Conservation (phyloP, 1,139 yeast genomes). For the Ashbya aceris region DNA sequence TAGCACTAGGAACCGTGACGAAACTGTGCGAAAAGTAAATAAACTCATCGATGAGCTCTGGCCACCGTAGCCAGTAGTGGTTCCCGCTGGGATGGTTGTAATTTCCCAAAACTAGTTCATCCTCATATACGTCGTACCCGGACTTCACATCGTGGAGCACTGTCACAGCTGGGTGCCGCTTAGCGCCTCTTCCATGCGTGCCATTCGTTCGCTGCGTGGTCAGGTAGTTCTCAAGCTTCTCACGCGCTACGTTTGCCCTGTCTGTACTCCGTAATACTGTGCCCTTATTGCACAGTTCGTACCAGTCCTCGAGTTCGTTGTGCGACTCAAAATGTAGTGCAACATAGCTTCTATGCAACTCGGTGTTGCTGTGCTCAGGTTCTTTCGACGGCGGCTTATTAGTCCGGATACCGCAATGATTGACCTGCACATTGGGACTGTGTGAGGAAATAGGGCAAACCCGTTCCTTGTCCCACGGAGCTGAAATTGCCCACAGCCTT, state of each 20-base stretch:
- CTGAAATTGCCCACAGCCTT: not conserved
- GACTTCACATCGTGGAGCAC: slow-evolving; percentile 35
- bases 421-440: not conserved
- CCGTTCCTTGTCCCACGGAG: slow-evolving; percentile 2
- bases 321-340: slow-evolving; percentile 6
- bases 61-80: slow-evolving; percentile 32
- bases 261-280: slow-evolving; percentile 2
- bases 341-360: not conserved
- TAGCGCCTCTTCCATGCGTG: not conserved
- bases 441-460: not conserved
- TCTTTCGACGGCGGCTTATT: not conserved
- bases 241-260: slow-evolving; percentile 6
- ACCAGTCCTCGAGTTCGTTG: slow-evolving; percentile 6
- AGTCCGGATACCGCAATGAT: not conserved
- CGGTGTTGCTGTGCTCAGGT: not conserved
- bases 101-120: slow-evolving; percentile 30
- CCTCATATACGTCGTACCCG: slow-evolving; percentile 31
- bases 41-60: slow-evolving; percentile 31
- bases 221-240: slow-evolving; percentile 4
- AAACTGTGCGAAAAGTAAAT: slow-evolving; percentile 34
- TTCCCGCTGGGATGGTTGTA: slow-evolving; percentile 31
- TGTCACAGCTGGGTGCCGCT: slow-evolving; percentile 12
- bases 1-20: slow-evolving; percentile 32
- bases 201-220: not conserved
- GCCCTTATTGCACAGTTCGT: not conserved